Evolutionary conservation across 1,284 basidiomycete genomes (phyloP).

Genomic region (Violaceomyces palustris): DNA sequence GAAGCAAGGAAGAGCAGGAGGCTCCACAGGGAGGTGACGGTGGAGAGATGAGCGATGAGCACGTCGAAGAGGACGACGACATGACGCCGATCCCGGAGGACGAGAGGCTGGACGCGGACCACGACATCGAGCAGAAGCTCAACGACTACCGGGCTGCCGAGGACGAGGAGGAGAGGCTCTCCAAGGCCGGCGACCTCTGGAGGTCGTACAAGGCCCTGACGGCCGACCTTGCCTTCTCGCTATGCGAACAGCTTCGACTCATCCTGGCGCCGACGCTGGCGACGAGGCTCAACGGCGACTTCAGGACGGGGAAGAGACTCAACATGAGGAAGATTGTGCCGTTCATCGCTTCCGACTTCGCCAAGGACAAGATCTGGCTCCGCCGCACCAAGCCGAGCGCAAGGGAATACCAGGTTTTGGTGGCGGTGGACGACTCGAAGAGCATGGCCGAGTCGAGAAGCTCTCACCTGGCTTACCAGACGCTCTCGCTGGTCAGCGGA

Average conservation of each 20-base stretch:
- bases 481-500: constrained; percentile 83
- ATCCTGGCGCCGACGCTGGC: constrained; percentile 93
- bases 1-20: constrained; percentile 13
- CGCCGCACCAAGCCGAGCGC: constrained; percentile 87
- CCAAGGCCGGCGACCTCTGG: constrained; percentile 74
- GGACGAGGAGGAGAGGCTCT: constrained; percentile 59
- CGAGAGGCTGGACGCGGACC: constrained; percentile 26
- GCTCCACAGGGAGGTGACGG: constrained; percentile 14
- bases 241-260: constrained; percentile 81
- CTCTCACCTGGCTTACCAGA: constrained; percentile 89
- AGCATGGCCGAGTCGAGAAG: constrained; percentile 94
- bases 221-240: constrained; percentile 77
- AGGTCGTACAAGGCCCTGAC: constrained; percentile 83
- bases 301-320: constrained; percentile 92
- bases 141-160: constrained; percentile 63
- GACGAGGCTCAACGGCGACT: constrained; percentile 91
- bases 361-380: constrained; percentile 99
- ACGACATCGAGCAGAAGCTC: constrained; percentile 43
- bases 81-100: constrained; percentile 35
- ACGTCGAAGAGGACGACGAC: constrained; percentile 56
- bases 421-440: constrained; percentile 90
- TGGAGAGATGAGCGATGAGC: constrained; percentile 37
- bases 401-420: constrained; percentile 90
- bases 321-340: constrained; percentile 99
- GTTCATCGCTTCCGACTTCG: constrained; percentile 97